Conservation (phyloP, 2,329 filamentous ascomycete genomes). For the Fusarium abutilonis region DNA sequence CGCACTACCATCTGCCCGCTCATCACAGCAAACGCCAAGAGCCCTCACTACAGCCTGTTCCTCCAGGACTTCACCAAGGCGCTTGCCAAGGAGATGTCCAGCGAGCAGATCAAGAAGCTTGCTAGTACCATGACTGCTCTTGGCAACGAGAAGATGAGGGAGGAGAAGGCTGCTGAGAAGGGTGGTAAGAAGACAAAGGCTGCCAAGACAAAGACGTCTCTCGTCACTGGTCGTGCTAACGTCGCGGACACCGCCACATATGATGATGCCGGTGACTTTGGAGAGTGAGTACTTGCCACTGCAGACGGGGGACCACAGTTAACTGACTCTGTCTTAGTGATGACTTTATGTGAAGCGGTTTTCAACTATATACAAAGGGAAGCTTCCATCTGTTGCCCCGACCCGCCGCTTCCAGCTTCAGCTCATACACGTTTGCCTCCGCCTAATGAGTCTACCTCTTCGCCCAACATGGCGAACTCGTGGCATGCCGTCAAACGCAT, state of each 20-base stretch:
- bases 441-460: conserved; percentile 12
- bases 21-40: conserved; percentile 78
- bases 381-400: conserved; percentile 12
- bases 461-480: conserved; percentile 1
- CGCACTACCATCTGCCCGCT: conserved; percentile 83
- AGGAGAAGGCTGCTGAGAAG: conserved; percentile 95
- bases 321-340: conserved; percentile 59
- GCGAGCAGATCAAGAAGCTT: conserved; percentile 96
- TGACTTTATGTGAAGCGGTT: conserved; percentile 73
- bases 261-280: conserved; percentile 80
- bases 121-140: conserved; percentile 87
- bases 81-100: conserved; percentile 85
- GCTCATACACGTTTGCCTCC: conserved; percentile 16
- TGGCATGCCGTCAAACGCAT: conserved; percentile 7
- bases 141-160: conserved; percentile 97
- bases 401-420: conserved; percentile 16
- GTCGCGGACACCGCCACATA: conserved; percentile 76
- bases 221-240: conserved; percentile 72
- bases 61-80: conserved; percentile 91
- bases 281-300: conserved; percentile 73
- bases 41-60: conserved; percentile 90
- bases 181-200: conserved; percentile 97
- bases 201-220: conserved; percentile 89
- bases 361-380: conserved; percentile 17
- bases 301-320: neutral